Conservation (phyloP, 1,284 basidiomycete species). For the Leccinum holopus region DNA sequence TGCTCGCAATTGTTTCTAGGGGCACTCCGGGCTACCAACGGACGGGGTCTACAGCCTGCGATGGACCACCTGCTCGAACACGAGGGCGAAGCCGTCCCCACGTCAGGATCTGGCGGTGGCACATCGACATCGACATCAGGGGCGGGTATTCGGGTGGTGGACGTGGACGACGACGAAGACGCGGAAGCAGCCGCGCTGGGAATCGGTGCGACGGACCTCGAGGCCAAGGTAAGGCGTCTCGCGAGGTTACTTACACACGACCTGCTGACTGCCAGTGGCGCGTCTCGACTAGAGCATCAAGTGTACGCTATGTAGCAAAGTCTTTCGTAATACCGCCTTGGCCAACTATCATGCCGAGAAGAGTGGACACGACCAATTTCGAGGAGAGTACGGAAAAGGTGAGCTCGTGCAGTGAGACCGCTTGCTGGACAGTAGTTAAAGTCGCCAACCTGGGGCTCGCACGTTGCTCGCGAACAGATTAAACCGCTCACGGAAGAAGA, state of each 20-base stretch:
- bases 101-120: constrained; percentile 45
- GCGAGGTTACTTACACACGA: not conserved
- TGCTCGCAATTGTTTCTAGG: constrained; percentile 44
- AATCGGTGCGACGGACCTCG: constrained; percentile 29
- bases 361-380: constrained; percentile 88
- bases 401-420: constrained; percentile 8
- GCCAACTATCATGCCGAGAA: constrained; percentile 96
- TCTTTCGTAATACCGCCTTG: constrained; percentile 84
- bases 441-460: not conserved
- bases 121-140: not conserved
- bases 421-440: not conserved
- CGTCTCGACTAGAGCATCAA: constrained; percentile 65
- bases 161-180: constrained; percentile 63
- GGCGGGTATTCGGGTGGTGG: constrained; percentile 31
- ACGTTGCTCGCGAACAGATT: constrained; percentile 46
- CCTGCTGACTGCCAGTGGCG: not conserved
- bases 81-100: constrained; percentile 71
- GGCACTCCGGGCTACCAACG: constrained; percentile 80
- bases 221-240: constrained; percentile 56
- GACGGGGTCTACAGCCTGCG: constrained; percentile 80
- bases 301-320: constrained; percentile 80
- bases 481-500: constrained; percentile 96
- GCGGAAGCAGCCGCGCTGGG: constrained; percentile 57
- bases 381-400: constrained; percentile 90
- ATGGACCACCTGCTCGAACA: constrained; percentile 87